Evolutionary conservation across 179 eudicot species (phyloP).

Genomic region (Beta lomatogona): DNA sequence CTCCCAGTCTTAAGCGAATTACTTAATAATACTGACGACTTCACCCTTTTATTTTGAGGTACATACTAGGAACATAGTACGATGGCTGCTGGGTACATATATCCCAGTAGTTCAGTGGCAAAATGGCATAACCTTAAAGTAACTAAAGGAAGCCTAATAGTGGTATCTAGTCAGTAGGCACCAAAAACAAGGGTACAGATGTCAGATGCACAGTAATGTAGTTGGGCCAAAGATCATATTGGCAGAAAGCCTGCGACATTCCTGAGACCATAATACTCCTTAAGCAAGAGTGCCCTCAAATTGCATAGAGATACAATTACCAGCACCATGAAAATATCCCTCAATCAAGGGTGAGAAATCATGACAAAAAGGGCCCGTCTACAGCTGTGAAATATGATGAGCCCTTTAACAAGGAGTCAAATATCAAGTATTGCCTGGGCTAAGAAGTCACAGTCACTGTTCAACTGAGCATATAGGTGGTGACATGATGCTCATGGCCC

Average conservation of each 20-base stretch:
- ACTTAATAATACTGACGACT: not conserved
- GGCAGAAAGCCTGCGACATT: not conserved
- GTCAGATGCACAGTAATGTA: not conserved
- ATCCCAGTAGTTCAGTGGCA: not conserved
- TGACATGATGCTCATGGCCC: constrained; percentile 1
- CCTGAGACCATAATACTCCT: not conserved
- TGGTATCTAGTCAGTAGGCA: not conserved
- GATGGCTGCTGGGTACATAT: not conserved
- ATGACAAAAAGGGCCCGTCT: not conserved
- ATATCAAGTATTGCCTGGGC: not conserved
- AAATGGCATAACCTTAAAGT: not conserved
- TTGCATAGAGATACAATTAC: too few species aligned
- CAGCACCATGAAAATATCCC: too few species aligned
- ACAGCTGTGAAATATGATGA: not conserved
- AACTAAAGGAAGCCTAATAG: not conserved
- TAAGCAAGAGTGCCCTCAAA: not conserved
- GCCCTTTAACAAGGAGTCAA: constrained; percentile 9
- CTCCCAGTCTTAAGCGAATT: not conserved
- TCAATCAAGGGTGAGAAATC: too few species aligned
- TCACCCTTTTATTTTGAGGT: too few species aligned
- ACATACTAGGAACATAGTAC: not conserved
- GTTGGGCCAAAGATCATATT: not conserved
- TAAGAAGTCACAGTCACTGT: not conserved
- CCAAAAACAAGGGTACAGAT: not conserved
- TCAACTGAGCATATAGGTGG: not conserved